Conservation (phyloP, 441 rosid species). For the Capsella rubella region DNA sequence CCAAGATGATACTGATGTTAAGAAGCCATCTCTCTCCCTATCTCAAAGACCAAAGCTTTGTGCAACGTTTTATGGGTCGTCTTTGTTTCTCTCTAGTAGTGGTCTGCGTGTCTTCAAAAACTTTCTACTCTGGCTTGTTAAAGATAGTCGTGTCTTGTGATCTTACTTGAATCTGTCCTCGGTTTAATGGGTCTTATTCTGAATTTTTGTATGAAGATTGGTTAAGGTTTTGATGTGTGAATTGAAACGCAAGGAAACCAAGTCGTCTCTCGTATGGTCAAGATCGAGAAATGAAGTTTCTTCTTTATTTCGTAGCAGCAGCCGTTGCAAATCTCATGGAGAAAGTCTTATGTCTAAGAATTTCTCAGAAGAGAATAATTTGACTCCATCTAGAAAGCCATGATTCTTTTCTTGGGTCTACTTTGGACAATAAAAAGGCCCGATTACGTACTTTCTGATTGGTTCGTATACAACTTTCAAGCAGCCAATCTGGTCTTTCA, state of each 20-base stretch:
- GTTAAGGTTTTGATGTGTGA: conserved; percentile 10
- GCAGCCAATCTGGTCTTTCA: neutral
- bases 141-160: conserved; percentile 3
- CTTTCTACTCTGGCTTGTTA: conserved; percentile 21
- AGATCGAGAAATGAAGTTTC: neutral
- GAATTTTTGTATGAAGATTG: conserved; percentile 25
- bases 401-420: conserved; percentile 5
- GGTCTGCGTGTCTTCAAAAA: neutral
- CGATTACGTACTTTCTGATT: neutral
- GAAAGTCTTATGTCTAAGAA: neutral
- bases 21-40: neutral
- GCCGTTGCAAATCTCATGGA: neutral
- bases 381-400: neutral
- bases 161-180: neutral
- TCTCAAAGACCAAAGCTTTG: conserved; percentile 6
- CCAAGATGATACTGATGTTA: conserved; percentile 45
- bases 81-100: conserved; percentile 13
- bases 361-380: neutral
- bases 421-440: neutral
- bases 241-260: neutral
- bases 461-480: neutral
- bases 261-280: conserved; percentile 13
- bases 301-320: neutral
- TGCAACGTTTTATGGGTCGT: conserved; percentile 7
- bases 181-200: conserved; percentile 5